A percentile compares a stretch with the other conserved stretches of the same genome.
These are phyloP conservation scores for Aspergillus fructus DNA, from an alignment of 2,329 filamentous ascomycete genomes.

Conservation along the genomic window DNA sequence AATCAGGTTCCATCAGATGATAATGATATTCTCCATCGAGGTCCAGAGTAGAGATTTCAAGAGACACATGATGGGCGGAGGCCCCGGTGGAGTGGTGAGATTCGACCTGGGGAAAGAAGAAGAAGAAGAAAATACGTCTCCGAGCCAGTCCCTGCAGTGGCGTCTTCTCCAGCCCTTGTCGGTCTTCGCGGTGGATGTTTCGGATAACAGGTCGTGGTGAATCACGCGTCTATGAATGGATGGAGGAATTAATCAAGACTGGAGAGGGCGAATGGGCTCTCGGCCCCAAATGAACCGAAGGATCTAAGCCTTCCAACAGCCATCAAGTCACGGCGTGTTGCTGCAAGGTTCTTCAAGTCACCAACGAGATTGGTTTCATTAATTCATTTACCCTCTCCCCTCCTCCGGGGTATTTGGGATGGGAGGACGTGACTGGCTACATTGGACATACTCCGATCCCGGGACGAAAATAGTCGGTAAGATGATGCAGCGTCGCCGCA, in stretches of 20 bases:
- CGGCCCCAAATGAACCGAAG: slow-evolving; percentile 11
- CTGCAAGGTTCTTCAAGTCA: slow-evolving; percentile 15
- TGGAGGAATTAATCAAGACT: neutral
- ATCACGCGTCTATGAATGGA: neutral
- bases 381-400: neutral
- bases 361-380: neutral
- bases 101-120: neutral
- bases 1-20: slow-evolving; percentile 11
- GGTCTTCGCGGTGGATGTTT: neutral
- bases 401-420: neutral
- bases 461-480: neutral
- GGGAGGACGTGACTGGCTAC: neutral
- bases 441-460: neutral
- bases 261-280: neutral
- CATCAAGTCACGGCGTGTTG: slow-evolving; percentile 6
- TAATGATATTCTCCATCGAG: slow-evolving; percentile 2
- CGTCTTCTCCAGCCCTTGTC: neutral
- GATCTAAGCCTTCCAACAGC: slow-evolving; percentile 13
- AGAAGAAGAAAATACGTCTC: too few species aligned
- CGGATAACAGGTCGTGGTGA: neutral
- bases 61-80: slow-evolving; percentile 5
- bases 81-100: neutral
- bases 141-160: too few species aligned
- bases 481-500: too few species aligned
- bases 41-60: neutral